Conservation (phyloP, 257 asterid genomes). For the Ballota nigra region DNA sequence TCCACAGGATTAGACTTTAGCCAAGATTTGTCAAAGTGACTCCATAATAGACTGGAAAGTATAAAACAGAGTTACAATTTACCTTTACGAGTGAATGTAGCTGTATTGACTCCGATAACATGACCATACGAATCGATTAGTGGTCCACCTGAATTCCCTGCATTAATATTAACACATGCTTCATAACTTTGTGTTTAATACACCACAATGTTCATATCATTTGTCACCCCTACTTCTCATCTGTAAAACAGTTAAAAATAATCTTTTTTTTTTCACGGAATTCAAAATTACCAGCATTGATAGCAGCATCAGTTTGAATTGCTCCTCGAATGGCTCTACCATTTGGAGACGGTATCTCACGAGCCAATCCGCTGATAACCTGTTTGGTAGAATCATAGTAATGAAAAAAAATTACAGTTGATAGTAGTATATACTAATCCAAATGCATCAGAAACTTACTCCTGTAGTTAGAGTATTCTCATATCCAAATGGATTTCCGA, state of each 20-base stretch:
- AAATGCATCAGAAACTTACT: conserved; percentile 37
- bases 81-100: conserved; percentile 95
- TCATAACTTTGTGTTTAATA: too few species aligned
- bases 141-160: conserved; percentile 94
- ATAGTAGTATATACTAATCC: neutral
- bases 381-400: conserved; percentile 25
- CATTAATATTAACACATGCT: neutral
- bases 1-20: too few species aligned
- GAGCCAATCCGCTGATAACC: conserved; percentile 91
- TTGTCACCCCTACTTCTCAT: too few species aligned
- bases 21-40: too few species aligned
- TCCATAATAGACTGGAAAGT: too few species aligned
- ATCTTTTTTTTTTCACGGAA: neutral
- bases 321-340: conserved; percentile 88
- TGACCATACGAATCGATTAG: conserved; percentile 75
- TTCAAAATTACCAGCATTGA: conserved; percentile 65
- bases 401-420: neutral
- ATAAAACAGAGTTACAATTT: neutral
- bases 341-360: conserved; percentile 94
- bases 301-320: conserved; percentile 93
- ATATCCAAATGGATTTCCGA: conserved; percentile 88
- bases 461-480: conserved; percentile 90
- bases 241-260: too few species aligned
- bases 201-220: too few species aligned
- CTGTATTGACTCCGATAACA: conserved; percentile 85